Base-by-base conservation (phyloP, 768 basidiomycete species). In the Favolaschia claudopus region DNA sequence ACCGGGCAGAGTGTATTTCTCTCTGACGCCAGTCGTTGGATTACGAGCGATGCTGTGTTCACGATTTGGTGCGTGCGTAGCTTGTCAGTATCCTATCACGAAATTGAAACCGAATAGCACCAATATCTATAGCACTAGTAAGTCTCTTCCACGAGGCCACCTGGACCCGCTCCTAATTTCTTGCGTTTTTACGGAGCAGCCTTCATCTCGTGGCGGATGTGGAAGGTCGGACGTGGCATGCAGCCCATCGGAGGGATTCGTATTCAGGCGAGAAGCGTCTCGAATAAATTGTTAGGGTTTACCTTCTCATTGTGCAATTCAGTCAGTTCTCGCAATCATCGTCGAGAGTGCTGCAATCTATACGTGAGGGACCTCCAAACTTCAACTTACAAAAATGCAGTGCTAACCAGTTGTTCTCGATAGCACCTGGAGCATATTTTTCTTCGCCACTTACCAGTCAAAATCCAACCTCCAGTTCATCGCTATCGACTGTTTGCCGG, bases 401-500 rank as follows among this genome's bases (percentile, higher is more conserved):
- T 28, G 15, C 3, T 13, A n/a, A 3, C 4, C 13, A 9, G n/a
- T n/a, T n/a, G n/a, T n/a, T n/a, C n/a, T n/a, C n/a, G n/a, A 6
- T 13, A 69, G 67, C 20, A n/a, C 56, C 13, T 66, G 66, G 67
- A 63, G 52, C n/a, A 34, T 66, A 22, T 53, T 69, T 33, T 61
- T 60, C 38, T 53, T 67, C 24, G 48, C 48, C 12, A 13, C 50
- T 13, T 63, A 68, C 42, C 33, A 61, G 32, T n/a, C 43, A 1
- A 1, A 45, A 22, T 53, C 67, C 7, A 57, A 59, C 32, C 46
- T 70, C 25, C 64, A 69, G 36, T 58, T 62, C 27, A 25, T 52
- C 36, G 62, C 58, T 15, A 34, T 62, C 20, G 66, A 70, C 39
- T 47, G 48, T 6, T 52, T 24, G 32, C 64, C 66, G 7, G 43